Evolutionary conservation across 192 early-diverging fungal species (phyloP).

Genomic region (Podila horticola): DNA sequence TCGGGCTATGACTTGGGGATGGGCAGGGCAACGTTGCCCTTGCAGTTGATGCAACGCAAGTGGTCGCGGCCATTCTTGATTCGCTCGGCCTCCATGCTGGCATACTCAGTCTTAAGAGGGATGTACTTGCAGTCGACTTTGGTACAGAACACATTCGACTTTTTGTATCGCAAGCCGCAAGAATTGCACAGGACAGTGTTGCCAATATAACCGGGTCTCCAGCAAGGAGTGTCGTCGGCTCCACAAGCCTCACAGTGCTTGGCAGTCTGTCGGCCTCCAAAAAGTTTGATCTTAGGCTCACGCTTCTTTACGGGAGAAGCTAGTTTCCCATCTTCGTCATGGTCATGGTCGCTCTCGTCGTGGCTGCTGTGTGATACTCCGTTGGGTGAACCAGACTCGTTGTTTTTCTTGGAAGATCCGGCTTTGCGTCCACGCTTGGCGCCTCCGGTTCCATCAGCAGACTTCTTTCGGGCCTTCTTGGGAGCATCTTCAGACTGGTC

Average conservation of each 20-base stretch:
- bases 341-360: neutral
- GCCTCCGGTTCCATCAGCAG: neutral
- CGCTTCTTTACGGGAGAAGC: neutral
- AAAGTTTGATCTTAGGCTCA: constrained; percentile 3
- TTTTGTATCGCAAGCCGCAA: constrained; percentile 56
- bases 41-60: constrained; percentile 32
- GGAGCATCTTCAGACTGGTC: neutral
- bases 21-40: constrained; percentile 25
- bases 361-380: neutral
- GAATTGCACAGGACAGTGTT: constrained; percentile 53
- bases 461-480: constrained; percentile 1
- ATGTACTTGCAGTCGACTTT: constrained; percentile 56
- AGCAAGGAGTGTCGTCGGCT: constrained; percentile 52
- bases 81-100: constrained; percentile 51
- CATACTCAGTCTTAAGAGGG: constrained; percentile 56
- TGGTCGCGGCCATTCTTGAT: constrained; percentile 27
- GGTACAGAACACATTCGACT: constrained; percentile 52
- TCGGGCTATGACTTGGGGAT: constrained; percentile 16
- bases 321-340: neutral
- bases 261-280: neutral
- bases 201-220: constrained; percentile 52
- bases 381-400: neutral
- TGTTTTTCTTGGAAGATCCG: constrained; percentile 4
- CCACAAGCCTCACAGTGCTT: constrained; percentile 51
- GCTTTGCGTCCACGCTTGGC: constrained; percentile 3